Percentiles rank a stretch among this genome's conserved stretches.
Evolutionary conservation across 2,329 filamentous ascomycete genomes (phyloP).

Genomic region (Grosmannia penicillata): DNA sequence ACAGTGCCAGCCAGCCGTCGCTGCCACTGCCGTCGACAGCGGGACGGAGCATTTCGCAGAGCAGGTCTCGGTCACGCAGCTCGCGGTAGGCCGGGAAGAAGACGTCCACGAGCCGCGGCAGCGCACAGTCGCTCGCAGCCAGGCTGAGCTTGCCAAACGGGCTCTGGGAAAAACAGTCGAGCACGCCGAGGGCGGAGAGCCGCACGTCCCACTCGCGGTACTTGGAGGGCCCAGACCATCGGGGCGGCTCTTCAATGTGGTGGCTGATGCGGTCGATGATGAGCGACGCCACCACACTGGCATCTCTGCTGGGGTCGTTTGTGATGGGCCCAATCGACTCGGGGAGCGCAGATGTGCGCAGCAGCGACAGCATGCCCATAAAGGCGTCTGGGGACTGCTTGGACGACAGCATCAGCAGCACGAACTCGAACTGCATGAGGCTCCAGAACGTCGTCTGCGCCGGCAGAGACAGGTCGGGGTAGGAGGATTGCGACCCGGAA

Average conservation of each 20-base stretch:
- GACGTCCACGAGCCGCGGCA: conserved; percentile 52
- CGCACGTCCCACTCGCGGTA: conserved; percentile 27
- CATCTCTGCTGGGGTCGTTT: conserved; percentile 23
- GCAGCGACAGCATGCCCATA: conserved; percentile 45
- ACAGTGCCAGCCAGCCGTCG: background rate
- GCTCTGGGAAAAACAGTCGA: conserved; percentile 47
- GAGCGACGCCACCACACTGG: conserved; percentile 25
- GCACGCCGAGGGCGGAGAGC: conserved; percentile 33
- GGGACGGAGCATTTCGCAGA: conserved; percentile 5
- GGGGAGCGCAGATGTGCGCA: conserved; percentile 50
- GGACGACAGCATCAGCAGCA: conserved; percentile 51
- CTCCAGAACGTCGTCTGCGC: conserved; percentile 47
- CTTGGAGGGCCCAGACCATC: conserved; percentile 19
- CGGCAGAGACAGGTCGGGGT: conserved; percentile 8
- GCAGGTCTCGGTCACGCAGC: conserved; percentile 5
- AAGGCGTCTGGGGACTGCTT: conserved; percentile 52
- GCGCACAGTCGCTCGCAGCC: conserved; percentile 49
- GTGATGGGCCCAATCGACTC: conserved; percentile 52
- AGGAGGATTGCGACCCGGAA: conserved; percentile 16
- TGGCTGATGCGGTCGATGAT: conserved; percentile 49
- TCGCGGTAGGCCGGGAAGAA: conserved; percentile 8
- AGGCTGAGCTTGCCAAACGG: conserved; percentile 50
- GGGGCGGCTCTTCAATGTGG: conserved; percentile 43
- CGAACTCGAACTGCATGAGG: conserved; percentile 48
- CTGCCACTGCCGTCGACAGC: background rate